Evolutionary conservation across 1,139 yeast genomes (phyloP).

Genomic region (Saccharomyces uvarum): DNA sequence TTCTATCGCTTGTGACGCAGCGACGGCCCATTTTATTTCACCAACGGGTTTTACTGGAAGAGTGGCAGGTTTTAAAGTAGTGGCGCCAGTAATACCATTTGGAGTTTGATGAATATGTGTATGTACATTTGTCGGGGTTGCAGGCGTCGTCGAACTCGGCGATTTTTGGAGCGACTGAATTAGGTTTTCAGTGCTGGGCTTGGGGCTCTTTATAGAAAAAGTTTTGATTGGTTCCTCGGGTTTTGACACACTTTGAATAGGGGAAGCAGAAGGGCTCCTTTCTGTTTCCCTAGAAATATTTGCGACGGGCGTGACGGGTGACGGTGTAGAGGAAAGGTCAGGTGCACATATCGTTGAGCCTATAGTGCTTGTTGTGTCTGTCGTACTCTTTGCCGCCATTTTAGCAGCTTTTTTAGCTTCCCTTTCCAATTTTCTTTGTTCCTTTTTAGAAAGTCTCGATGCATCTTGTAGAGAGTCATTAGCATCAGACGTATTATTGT

Average conservation of each 20-base stretch:
- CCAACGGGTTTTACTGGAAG: slow-evolving; percentile 58
- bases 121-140: slow-evolving; percentile 17
- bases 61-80: slow-evolving; percentile 59
- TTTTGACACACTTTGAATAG: neutral
- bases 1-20: slow-evolving; percentile 44
- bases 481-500: slow-evolving; percentile 16
- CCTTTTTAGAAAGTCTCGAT: slow-evolving; percentile 30
- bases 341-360: slow-evolving; percentile 2
- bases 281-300: slow-evolving; percentile 2
- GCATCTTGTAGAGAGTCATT: slow-evolving; percentile 5
- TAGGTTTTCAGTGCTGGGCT: slow-evolving; percentile 2
- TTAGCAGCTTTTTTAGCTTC: slow-evolving; percentile 32
- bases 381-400: slow-evolving; percentile 24
- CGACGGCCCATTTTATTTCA: slow-evolving; percentile 64
- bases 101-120: slow-evolving; percentile 29
- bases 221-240: neutral
- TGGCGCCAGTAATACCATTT: slow-evolving; percentile 29
- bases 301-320: slow-evolving; percentile 11
- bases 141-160: slow-evolving; percentile 2
- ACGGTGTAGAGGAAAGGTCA: neutral
- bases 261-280: slow-evolving; percentile 1
- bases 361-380: slow-evolving; percentile 10
- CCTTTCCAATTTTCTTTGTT: slow-evolving; percentile 30
- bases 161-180: slow-evolving; percentile 7
- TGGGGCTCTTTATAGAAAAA: slow-evolving; percentile 10